Evolutionary conservation across 2,329 filamentous ascomycete species (phyloP), one percentile per base, ranked within the genome.

Genomic region (Allantophomopsis cytisporea): DNA sequence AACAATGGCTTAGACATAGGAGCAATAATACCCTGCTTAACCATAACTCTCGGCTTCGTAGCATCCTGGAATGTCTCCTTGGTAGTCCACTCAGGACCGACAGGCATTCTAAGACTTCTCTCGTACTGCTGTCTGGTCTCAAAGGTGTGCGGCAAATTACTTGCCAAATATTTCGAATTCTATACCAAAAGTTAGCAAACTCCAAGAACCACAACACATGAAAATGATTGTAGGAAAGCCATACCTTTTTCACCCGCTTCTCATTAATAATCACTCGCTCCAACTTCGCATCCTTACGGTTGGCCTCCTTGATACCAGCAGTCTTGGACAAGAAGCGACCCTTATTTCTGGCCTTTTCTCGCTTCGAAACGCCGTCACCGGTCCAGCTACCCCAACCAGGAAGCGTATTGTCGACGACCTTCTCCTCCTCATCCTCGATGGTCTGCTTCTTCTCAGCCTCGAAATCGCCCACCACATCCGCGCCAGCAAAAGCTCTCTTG

Each of bases 81-180:
- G n/a, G 89, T 96, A 50, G 80, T 78, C 88, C 89, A 98, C 61
- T 98, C 89, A 13, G 83, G 85, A 1, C 91, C 91, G 44, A 96
- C 76, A 1, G 91, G 91, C 48, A 95, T 63, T 34, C 89, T 71
- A 42, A 96, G 65, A 47, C 82, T 83, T 38, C 89, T 69, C 67
- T 98, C 91, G 62, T 96, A 96, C 66, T 95, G 87, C 54, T 83
- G 73, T 49, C 71, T 73, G 20, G 73, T 85, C 67, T 95, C 89
- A 60, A 87, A 96, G n/a, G 79, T 80, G 61, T 93, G 84, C 37
- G 91, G 91, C 38, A 98, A 66, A 51, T 77, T 74, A 7, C 78
- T 76, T 14, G 91, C 88, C 52, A 94, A 70, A 54, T 94, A 96
- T 56, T 85, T 88, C 52, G 76, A 73, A 59, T 91, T 94, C 77